phyloP scores from a whole-genome alignment of 371 early-diverging fungal species.

The Mucor piriformis region DNA sequence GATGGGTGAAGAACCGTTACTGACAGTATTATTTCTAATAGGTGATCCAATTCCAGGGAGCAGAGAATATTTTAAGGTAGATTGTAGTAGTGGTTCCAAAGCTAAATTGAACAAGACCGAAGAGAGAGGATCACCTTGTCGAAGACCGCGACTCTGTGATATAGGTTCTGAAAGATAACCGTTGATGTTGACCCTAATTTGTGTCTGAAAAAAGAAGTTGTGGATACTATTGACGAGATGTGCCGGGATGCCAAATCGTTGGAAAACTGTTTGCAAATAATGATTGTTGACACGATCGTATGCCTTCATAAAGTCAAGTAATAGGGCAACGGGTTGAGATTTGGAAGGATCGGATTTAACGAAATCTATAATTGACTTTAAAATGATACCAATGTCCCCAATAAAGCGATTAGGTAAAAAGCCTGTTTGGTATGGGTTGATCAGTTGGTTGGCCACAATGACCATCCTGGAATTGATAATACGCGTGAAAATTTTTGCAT shows the following conservation, averaged over 20 bases:
- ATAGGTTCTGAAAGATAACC: constrained; percentile 15
- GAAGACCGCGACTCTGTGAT: constrained; percentile 16
- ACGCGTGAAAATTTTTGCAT: constrained; percentile 29
- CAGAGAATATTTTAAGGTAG: too few relatives aligned
- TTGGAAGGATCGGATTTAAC: not conserved
- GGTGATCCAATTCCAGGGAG: not conserved
- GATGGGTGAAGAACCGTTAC: too few relatives aligned
- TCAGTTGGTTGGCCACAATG: not conserved
- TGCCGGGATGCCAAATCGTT: not conserved
- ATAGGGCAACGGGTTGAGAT: not conserved
- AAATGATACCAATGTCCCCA: constrained; percentile 12
- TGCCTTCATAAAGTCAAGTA: not conserved
- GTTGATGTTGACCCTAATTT: not conserved
- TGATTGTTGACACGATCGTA: not conserved
- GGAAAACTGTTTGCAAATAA: not conserved
- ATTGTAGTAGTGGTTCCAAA: too few relatives aligned
- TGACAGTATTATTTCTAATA: too few relatives aligned
- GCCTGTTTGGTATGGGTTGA: constrained; percentile 6
- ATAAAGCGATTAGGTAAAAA: constrained; percentile 12
- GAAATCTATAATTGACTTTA: not conserved
- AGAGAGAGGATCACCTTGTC: constrained; percentile 27
- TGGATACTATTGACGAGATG: not conserved
- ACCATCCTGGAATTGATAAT: constrained; percentile 18
- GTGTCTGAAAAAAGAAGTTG: not conserved
- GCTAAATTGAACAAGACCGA: constrained; percentile 28